Base-by-base conservation (phyloP, 257 asterid genomes). In the Solanum dulcamara region DNA sequence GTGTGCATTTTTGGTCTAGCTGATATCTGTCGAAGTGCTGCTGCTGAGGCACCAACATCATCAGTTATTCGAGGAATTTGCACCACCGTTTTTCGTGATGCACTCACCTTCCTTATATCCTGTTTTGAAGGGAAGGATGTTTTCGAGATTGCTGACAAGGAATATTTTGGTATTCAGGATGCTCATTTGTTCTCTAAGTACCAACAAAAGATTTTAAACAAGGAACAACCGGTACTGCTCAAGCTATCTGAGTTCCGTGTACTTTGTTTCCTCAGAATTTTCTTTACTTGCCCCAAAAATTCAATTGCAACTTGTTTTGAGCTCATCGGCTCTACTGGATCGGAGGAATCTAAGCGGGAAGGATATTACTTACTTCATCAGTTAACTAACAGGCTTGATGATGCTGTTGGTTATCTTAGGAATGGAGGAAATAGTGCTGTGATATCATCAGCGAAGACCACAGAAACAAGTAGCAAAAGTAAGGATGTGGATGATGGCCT, bases 1-100 rank as follows among this genome's bases (percentile, higher is more conserved):
- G 90, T 94, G 87, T 96, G 98, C 93, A 88, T 93, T 81, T 91
- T 90, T 81, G 98, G 98, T 80, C 89, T 96, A 71, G 93, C 90
- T 85, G 95, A 92, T 87, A 92, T 96, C 72, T 93, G 96, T 87
- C 88, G 84, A 67, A 92, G 93, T 89, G 97, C 94, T 86, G 90
- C 93, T n/a, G 83, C 84, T 53, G 90, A 87, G 86, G 91, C 93
- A 53, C 88, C 90, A 68, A 88, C 87, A 87, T 93, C 97, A 88
- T 88, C 95, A 77, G 90, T 88, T 89, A 84, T 84, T 86, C 94
- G 86, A 70, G 93, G 93, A 87, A 92, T 88, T 64, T 88, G 92
- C 84, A 91, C 94, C 84, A 91, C 96, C 68, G 98, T 94, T 82
- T 96, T 96, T 87, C 89, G 26, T 48, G 86, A 86, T 66, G 94